phyloP scores from a whole-genome alignment of 805 yeast species.

The Danielia oregonensis region DNA sequence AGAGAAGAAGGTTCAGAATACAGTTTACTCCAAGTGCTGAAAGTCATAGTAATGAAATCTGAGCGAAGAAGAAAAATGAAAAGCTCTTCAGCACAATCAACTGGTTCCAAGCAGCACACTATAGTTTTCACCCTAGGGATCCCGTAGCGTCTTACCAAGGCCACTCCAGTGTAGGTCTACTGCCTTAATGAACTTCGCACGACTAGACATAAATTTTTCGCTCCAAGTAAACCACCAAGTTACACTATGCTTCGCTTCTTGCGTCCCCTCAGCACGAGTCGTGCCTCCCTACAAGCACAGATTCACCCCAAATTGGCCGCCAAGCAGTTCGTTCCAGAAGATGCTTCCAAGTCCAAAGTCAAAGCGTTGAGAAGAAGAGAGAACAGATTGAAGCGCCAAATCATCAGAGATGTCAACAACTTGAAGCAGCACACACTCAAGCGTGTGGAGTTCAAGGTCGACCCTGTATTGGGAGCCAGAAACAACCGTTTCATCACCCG shows the following conservation, averaged over 20 bases:
- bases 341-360: slow-evolving; percentile 30
- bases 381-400: slow-evolving; percentile 37
- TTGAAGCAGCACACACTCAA: slow-evolving; percentile 35
- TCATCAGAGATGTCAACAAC: slow-evolving; percentile 34
- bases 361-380: slow-evolving; percentile 37
- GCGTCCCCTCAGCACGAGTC: slow-evolving; percentile 6
- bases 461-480: slow-evolving; percentile 80
- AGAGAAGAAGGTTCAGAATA: too few relatives aligned
- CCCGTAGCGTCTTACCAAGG: too few relatives aligned
- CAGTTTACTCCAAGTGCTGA: too few relatives aligned
- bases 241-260: slow-evolving; percentile 9
- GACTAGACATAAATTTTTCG: too few relatives aligned
- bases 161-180: too few relatives aligned
- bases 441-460: slow-evolving; percentile 43
- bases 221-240: too few relatives aligned
- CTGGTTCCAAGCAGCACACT: too few relatives aligned
- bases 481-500: slow-evolving; percentile 66
- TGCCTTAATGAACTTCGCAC: too few relatives aligned
- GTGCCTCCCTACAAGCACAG: slow-evolving; percentile 5
- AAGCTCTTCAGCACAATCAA: too few relatives aligned
- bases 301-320: slow-evolving; percentile 26
- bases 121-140: too few relatives aligned
- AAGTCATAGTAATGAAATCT: too few relatives aligned
- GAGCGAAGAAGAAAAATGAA: too few relatives aligned
- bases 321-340: slow-evolving; percentile 31